Evolutionary conservation across 768 basidiomycete genomes (phyloP).

Genomic region (Dentipellis sp.): DNA sequence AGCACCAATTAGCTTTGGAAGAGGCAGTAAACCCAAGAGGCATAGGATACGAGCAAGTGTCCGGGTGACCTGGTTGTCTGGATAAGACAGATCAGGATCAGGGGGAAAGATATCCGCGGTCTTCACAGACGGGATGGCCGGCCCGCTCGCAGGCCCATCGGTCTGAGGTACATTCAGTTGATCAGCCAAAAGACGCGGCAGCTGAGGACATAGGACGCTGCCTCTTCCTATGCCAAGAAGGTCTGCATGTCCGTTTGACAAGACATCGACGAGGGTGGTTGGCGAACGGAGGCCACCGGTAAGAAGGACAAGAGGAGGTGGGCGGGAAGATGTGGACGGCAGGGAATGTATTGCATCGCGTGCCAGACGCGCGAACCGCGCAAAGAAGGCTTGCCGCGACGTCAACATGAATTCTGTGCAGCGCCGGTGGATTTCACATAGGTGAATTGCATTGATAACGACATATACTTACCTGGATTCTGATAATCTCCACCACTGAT

Average conservation of each 20-base stretch:
- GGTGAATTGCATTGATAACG: not conserved
- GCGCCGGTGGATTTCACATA: not conserved
- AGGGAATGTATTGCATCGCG: constrained; percentile 32
- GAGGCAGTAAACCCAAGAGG: constrained; percentile 10
- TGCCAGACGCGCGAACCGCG: constrained; percentile 53
- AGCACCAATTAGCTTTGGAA: constrained; percentile 57
- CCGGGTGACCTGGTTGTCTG: constrained; percentile 1
- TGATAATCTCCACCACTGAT: constrained; percentile 86
- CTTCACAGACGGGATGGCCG: not conserved
- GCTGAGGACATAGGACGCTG: constrained; percentile 51
- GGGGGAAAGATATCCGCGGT: not conserved
- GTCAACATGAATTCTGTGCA: constrained; percentile 23
- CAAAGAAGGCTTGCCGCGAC: constrained; percentile 64
- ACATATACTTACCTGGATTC: constrained; percentile 43
- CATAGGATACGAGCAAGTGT: constrained; percentile 9
- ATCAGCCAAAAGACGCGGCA: constrained; percentile 33
- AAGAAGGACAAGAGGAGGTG: constrained; percentile 57
- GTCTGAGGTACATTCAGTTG: not conserved
- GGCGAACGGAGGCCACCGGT: constrained; percentile 73
- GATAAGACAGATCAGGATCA: constrained; percentile 4
- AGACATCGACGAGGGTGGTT: constrained; percentile 41
- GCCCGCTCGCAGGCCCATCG: not conserved
- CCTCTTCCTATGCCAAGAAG: constrained; percentile 70
- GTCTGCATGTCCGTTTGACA: constrained; percentile 51
- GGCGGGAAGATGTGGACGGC: constrained; percentile 15